Evolutionary conservation across 208 protist species (phyloP).

Genomic region (Trichomonas tenax): DNA sequence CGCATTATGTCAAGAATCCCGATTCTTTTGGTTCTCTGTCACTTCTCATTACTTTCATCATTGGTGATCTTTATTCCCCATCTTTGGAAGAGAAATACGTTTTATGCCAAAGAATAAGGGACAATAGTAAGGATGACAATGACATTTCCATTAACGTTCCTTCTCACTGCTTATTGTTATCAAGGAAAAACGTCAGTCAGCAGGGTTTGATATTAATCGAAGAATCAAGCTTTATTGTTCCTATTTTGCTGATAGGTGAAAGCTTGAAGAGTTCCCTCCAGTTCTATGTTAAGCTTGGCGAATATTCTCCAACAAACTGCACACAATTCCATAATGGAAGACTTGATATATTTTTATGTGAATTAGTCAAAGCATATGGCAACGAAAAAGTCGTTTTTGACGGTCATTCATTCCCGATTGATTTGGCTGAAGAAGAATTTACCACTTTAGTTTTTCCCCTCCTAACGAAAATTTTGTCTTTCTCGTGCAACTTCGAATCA

Average conservation of each 20-base stretch:
- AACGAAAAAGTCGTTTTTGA: neutral
- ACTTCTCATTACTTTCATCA: neutral
- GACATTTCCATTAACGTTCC: neutral
- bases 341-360: neutral
- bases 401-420: neutral
- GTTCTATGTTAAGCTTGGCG: neutral
- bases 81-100: neutral
- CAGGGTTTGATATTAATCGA: neutral
- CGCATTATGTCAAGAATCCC: neutral
- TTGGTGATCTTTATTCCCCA: neutral
- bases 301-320: neutral
- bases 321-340: neutral
- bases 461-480: neutral
- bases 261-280: neutral
- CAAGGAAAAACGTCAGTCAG: neutral
- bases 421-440: neutral
- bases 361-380: neutral
- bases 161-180: neutral
- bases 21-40: neutral
- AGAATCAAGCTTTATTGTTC: neutral
- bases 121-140: neutral
- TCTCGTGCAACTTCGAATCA: neutral
- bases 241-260: neutral
- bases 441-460: neutral
- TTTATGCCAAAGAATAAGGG: neutral